A percentile compares a stretch with the other conserved stretches of the same genome.
Evolutionary conservation across 768 basidiomycete species (phyloP).

Genomic region (Pholiota conissans): DNA sequence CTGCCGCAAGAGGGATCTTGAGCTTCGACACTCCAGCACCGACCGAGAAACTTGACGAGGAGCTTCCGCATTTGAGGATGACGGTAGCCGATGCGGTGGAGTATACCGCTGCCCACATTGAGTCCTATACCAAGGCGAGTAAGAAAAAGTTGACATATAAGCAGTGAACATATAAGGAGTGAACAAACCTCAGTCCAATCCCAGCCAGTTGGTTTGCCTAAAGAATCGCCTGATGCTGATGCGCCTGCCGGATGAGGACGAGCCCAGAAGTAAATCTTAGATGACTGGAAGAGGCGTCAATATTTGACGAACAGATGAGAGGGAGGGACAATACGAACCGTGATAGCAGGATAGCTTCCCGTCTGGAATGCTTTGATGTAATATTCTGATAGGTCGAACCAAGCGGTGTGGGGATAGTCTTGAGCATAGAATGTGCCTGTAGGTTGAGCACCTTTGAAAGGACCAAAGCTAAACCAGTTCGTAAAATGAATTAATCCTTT

Average conservation of each 20-base stretch:
- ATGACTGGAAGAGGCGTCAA: conserved; percentile 28
- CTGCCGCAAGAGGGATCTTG: conserved; percentile 53
- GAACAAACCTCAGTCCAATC: conserved; percentile 50
- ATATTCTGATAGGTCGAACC: conserved; percentile 63
- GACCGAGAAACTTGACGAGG: conserved; percentile 41
- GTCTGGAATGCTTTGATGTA: conserved; percentile 71
- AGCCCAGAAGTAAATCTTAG: conserved; percentile 58
- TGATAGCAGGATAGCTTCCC: conserved; percentile 58
- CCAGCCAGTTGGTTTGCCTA: conserved; percentile 48
- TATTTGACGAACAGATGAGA: conserved; percentile 1
- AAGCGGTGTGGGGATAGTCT: conserved; percentile 50
- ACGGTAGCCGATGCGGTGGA: conserved; percentile 53
- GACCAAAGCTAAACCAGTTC: conserved; percentile 43
- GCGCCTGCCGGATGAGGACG: conserved; percentile 63
- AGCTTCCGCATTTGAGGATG: conserved; percentile 44
- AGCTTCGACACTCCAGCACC: conserved; percentile 61
- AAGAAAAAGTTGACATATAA: background rate
- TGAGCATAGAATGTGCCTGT: conserved; percentile 42
- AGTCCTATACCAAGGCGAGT: conserved; percentile 37
- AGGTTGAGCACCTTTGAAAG: conserved; percentile 52
- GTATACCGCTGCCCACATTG: conserved; percentile 68
- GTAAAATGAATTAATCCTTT: background rate
- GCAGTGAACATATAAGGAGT: no score
- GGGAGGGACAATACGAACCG: conserved; percentile 38
- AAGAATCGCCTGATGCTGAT: conserved; percentile 38